Evolutionary conservation across 257 asterid genomes (phyloP).

Genomic region (Avicennia marina): DNA sequence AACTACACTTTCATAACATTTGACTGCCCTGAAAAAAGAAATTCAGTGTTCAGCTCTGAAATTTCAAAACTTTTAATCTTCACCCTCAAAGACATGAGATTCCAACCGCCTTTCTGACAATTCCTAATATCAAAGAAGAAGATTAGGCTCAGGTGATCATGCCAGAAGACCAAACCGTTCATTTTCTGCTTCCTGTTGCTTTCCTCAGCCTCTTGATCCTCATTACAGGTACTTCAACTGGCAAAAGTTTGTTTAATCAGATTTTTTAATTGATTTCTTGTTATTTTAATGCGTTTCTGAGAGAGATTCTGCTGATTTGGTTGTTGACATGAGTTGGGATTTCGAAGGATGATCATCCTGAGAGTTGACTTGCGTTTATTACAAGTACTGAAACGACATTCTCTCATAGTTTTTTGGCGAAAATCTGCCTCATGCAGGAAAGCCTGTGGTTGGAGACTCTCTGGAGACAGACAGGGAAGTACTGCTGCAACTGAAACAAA

Average conservation of each 20-base stretch:
- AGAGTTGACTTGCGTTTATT: too few relatives aligned
- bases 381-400: too few relatives aligned
- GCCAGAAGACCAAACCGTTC: slow-evolving; percentile 56
- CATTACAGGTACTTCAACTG: slow-evolving; percentile 44
- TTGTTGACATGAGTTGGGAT: too few relatives aligned
- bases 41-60: slow-evolving; percentile 4
- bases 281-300: too few relatives aligned
- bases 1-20: slow-evolving; percentile 28
- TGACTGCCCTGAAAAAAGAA: too few relatives aligned
- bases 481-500: slow-evolving; percentile 41
- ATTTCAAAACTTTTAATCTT: slow-evolving; percentile 8
- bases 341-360: too few relatives aligned
- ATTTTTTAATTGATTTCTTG: too few relatives aligned
- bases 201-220: slow-evolving; percentile 50
- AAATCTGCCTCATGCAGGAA: too few relatives aligned
- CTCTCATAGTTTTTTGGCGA: too few relatives aligned
- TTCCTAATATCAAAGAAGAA: slow-evolving; percentile 12
- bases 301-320: too few relatives aligned
- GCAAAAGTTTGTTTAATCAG: too few relatives aligned
- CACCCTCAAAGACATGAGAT: slow-evolving; percentile 23
- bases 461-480: slow-evolving; percentile 59
- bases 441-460: slow-evolving; percentile 51
- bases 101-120: slow-evolving; percentile 25
- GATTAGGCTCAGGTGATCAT: slow-evolving; percentile 30
- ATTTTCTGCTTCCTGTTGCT: slow-evolving; percentile 18